Percentiles rank a stretch among this genome's conserved stretches.
Conservation (phyloP, 164 flowering plant species). For the Chimonanthus salicifolius region DNA sequence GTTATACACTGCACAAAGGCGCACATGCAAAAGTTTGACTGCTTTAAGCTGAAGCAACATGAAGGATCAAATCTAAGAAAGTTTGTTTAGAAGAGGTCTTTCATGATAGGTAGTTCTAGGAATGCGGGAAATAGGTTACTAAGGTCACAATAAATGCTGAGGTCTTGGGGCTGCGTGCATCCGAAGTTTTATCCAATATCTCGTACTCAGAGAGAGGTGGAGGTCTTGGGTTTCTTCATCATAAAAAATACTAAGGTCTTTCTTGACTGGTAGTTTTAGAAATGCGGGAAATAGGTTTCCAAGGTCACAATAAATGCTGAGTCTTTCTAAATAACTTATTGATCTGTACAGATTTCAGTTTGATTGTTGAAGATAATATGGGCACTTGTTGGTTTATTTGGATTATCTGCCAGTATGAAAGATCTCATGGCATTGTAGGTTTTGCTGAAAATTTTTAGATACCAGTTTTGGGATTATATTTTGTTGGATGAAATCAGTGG, state of each 20-base stretch:
- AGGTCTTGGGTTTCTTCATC: too few species aligned
- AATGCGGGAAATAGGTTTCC: conserved; percentile 5
- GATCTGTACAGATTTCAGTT: conserved; percentile 33
- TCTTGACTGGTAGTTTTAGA: conserved; percentile 3
- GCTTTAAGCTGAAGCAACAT: conserved; percentile 21
- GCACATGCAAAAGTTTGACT: conserved; percentile 34
- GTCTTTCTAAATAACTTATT: conserved; percentile 12
- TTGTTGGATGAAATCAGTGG: background rate
- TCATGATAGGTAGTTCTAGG: conserved; percentile 3
- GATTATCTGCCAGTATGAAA: conserved; percentile 8
- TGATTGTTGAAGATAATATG: conserved; percentile 27
- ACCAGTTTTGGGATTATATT: too few species aligned
- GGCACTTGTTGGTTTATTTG: conserved; percentile 15
- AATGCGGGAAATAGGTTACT: conserved; percentile 4
- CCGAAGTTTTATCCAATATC: too few species aligned
- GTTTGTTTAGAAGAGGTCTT: background rate
- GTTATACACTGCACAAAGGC: conserved; percentile 36
- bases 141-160: conserved; percentile 12
- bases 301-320: conserved; percentile 12
- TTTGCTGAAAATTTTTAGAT: background rate
- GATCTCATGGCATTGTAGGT: background rate
- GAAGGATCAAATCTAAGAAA: conserved; percentile 18
- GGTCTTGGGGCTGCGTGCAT: background rate
- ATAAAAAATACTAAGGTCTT: background rate
- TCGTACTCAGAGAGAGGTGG: too few species aligned